Evolutionary conservation across 108 stramenopile genomes (phyloP), one percentile per base, ranked within the genome.

Genomic region (Cyclotella kingstonii): DNA sequence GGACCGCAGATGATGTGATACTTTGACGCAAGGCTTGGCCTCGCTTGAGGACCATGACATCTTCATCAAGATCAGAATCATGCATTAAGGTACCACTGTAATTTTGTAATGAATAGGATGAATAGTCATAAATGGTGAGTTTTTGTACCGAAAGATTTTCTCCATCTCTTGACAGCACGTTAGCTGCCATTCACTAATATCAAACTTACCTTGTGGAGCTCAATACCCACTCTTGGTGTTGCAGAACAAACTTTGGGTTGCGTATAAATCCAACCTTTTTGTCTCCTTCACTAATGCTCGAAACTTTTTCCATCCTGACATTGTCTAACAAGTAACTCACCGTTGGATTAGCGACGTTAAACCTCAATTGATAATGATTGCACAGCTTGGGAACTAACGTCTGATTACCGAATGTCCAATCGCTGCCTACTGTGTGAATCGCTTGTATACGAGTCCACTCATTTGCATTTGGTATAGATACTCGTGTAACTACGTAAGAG

Each of bases 321-420:
- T 73, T 58, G 25, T 73, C 72, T 33, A 73, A 10, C 19, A 54
- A 51, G 15, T 43, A 73, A 23, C 72, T 64, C 2, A 58, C 58
- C 21, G 33, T 26, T 15, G 62, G 51, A 11, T 30, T 38, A 15
- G 47, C 49, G 31, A 63, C 15, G 23, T 50, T 49, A 30, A 73
- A 65, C 43, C 72, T 31, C 31, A 73, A 57, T 25, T 73, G 72
- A 42, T 64, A 73, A 30, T 73, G 63, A 27, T 73, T 73, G 39
- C 72, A 73, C 10, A 22, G 18, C 23, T 43, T 47, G 15, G 72
- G 72, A 1, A 14, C 9, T 31, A 73, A 59, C 3, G 46, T 23
- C 17, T 54, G 50, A 5, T 52, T 35, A 21, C 43, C 49, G 45
- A 51, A 65, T 9, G 39, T 73, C 72, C 72, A 73, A 60, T 73